Base-by-base conservation (phyloP, 257 asterid species). In the Primulina huaijiensis region DNA sequence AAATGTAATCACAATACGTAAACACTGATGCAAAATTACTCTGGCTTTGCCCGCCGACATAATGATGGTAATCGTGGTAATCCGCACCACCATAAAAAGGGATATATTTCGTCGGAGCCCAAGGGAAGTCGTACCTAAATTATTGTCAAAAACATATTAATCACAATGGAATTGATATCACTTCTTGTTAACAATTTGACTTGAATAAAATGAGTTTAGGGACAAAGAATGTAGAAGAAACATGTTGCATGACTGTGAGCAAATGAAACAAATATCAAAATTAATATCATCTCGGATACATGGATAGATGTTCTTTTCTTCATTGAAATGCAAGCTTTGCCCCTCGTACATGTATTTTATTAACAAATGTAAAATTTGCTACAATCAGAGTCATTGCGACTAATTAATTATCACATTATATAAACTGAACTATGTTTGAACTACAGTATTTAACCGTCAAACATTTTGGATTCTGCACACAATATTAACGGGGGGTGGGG, bases 31-130 rank as follows among this genome's bases (percentile, higher is more conserved):
- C 97, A 75, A 94, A 94, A 78, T 94, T 94, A 80, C 99, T 94
- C 76, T 94, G 98, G 80, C 99, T 94, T 77, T 78, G 87, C 65
- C 96, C 97, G 53, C 99, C 99, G 43, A 94, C 99, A 57, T 94
- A 94, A 72, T 94, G 99, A 77, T 94, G 99, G 85, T 91, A 94
- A 82, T 94, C 99, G 67, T 94, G 99, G 82, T 94, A 88, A 74
- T 94, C 97, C 20, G 99, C 77, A 60, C 99, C 99, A 70, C 99
- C 97, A 58, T 94, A 94, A 80, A 94, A 94, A 27, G 97, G 99
- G 57, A 94, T 83, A 69, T 81, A 94, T 74, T 88, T 91, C 65
- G 99, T 94, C 35, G 83, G 88, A 56, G 92, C 85, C 99, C 99
- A 94, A 7, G 98, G 99, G 60, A 94, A 80, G 74, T 94, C 97